phyloP scores from a whole-genome alignment of 2,329 filamentous ascomycete genomes.

The Stylonectria norvegica region DNA sequence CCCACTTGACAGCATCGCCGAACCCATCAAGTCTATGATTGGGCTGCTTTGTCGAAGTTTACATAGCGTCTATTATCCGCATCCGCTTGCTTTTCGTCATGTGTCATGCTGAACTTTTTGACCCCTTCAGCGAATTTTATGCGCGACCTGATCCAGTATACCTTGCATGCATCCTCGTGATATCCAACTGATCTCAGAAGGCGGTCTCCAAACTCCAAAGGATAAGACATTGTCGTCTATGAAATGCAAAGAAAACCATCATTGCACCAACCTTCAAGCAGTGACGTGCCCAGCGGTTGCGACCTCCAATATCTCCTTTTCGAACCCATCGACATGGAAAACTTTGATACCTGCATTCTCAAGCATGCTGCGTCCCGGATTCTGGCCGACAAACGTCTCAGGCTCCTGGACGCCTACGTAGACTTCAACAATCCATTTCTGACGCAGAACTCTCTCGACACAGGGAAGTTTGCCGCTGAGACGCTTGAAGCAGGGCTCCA shows the following conservation, averaged over 20 bases:
- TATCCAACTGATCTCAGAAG: too few species aligned
- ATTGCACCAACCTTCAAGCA: not conserved
- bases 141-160: not conserved
- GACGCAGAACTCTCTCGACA: conserved; percentile 70
- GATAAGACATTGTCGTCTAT: too few species aligned
- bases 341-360: conserved; percentile 71
- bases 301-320: conserved; percentile 75
- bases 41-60: too few species aligned
- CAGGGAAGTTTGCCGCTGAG: conserved; percentile 74
- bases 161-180: not conserved
- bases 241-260: too few species aligned
- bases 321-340: conserved; percentile 68
- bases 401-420: conserved; percentile 89
- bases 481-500: conserved; percentile 78
- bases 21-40: too few species aligned
- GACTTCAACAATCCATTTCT: conserved; percentile 68
- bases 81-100: too few species aligned
- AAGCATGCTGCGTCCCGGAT: conserved; percentile 68
- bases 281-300: conserved; percentile 74
- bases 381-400: conserved; percentile 81
- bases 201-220: too few species aligned
- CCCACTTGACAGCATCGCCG: too few species aligned
- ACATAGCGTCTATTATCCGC: too few species aligned
- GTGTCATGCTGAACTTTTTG: not conserved
- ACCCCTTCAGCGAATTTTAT: not conserved